Percentiles rank a stretch among this genome's conserved stretches.
phyloP scores from a whole-genome alignment of 2,329 filamentous ascomycete species.

The Verticillium albo-atrum region DNA sequence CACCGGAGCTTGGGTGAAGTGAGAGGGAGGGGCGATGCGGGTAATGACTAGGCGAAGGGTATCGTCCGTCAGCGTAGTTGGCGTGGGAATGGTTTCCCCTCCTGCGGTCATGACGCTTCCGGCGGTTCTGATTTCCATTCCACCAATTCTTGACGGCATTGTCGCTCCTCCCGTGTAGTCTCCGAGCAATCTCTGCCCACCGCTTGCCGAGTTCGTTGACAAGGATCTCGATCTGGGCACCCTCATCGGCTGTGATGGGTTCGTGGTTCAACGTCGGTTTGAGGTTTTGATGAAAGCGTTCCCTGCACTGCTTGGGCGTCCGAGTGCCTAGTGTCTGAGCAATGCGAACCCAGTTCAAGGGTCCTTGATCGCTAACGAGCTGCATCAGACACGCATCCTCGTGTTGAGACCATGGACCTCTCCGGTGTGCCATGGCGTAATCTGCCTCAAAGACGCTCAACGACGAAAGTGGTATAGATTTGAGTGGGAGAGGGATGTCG shows the following conservation, averaged over 20 bases:
- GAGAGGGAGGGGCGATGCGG: conserved; percentile 18
- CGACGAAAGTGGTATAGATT: neutral
- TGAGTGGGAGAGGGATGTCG: neutral
- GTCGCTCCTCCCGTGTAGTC: conserved; percentile 80
- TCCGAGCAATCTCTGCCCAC: conserved; percentile 89
- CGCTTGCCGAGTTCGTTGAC: conserved; percentile 77
- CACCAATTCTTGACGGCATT: conserved; percentile 98
- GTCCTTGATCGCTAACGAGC: conserved; percentile 66
- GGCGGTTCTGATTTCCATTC: conserved; percentile 88
- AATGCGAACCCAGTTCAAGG: conserved; percentile 88
- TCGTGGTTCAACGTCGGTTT: conserved; percentile 71
- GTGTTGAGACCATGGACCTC: conserved; percentile 77
- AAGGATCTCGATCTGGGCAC: conserved; percentile 68
- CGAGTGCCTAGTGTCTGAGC: conserved; percentile 70
- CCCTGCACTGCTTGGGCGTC: conserved; percentile 90
- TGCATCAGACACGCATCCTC: conserved; percentile 70
- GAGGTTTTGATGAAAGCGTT: conserved; percentile 90
- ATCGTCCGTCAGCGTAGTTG: conserved; percentile 13
- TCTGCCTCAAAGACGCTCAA: conserved; percentile 1
- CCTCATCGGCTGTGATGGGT: conserved; percentile 68
- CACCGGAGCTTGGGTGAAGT: conserved; percentile 8
- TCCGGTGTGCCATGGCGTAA: conserved; percentile 23
- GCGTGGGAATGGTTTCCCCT: conserved; percentile 20
- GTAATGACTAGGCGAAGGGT: conserved; percentile 11
- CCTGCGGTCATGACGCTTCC: conserved; percentile 46